Evolutionary conservation across 257 asterid species (phyloP).

Genomic region (Lantana camara): DNA sequence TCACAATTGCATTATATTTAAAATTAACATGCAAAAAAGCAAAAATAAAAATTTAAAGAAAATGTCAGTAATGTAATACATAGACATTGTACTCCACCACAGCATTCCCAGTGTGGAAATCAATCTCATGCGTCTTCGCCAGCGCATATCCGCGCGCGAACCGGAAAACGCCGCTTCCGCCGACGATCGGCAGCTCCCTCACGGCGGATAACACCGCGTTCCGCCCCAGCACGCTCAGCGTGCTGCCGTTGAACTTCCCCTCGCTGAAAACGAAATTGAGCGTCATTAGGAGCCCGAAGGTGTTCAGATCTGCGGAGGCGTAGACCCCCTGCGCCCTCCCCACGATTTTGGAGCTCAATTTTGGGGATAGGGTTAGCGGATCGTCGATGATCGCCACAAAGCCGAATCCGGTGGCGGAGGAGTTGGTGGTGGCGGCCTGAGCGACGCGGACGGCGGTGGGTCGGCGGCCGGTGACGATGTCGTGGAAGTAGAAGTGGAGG

Average conservation of each 20-base stretch:
- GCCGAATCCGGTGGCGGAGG: conserved; percentile 26
- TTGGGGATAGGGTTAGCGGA: background rate
- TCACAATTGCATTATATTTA: too few relatives aligned
- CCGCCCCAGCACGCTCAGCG: conserved; percentile 23
- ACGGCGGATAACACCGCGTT: conserved; percentile 10
- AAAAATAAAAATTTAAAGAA: background rate
- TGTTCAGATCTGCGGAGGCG: conserved; percentile 2
- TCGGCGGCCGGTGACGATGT: conserved; percentile 31
- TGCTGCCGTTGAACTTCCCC: conserved; percentile 19
- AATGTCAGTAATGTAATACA: conserved; percentile 17
- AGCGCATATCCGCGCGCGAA: conserved; percentile 20
- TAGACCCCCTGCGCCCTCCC: conserved; percentile 25
- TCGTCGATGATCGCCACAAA: conserved; percentile 20
- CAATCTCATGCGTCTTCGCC: conserved; percentile 1
- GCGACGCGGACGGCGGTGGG: conserved; percentile 45
- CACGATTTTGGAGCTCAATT: conserved; percentile 7
- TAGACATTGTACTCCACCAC: conserved; percentile 25
- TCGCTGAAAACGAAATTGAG: conserved; percentile 11
- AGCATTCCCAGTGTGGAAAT: conserved; percentile 8
- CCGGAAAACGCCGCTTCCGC: conserved; percentile 24
- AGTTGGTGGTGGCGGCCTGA: conserved; percentile 30
- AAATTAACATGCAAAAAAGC: too few relatives aligned
- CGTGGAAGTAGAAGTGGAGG: conserved; percentile 13
- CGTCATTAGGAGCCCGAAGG: conserved; percentile 1
- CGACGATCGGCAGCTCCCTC: conserved; percentile 25